These are phyloP conservation scores for Talaromyces proteolyticus DNA, from an alignment of 495 filamentous ascomycete species.

Conservation along the genomic window DNA sequence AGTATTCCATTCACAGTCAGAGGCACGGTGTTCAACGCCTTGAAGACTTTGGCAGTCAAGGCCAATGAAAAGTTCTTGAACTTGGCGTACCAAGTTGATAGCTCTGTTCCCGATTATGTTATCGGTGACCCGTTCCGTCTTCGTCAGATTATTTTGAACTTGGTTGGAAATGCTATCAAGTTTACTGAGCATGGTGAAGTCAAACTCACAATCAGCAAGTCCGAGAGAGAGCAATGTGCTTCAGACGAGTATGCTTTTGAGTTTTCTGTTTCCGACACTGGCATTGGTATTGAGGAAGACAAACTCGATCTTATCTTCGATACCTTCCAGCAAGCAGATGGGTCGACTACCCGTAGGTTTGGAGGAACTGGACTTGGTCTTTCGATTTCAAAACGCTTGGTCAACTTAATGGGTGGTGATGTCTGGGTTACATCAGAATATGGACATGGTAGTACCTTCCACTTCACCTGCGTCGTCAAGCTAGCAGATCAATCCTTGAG, in stretches of 20 bases:
- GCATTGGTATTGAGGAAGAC: slow-evolving; percentile 93
- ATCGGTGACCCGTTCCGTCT: slow-evolving; percentile 96
- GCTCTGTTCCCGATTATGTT: slow-evolving; percentile 91
- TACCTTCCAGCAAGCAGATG: slow-evolving; percentile 98
- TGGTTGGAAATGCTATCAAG: slow-evolving; percentile 65
- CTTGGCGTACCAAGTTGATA: slow-evolving; percentile 90
- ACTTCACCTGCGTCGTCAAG: slow-evolving; percentile 92
- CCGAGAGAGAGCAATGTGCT: slow-evolving; percentile 56
- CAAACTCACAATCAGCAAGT: slow-evolving; percentile 82
- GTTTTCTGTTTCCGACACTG: slow-evolving; percentile 94
- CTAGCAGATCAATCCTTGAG: slow-evolving; percentile 76
- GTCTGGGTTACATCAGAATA: slow-evolving; percentile 96
- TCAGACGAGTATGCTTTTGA: slow-evolving; percentile 86
- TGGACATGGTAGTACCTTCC: slow-evolving; percentile 91
- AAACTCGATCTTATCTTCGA: slow-evolving; percentile 98
- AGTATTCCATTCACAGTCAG: slow-evolving; percentile 95
- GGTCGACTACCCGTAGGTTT: slow-evolving; percentile 94
- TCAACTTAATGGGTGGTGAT: slow-evolving; percentile 95
- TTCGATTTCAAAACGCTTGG: slow-evolving; percentile 92
- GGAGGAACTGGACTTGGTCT: slow-evolving; percentile 93
- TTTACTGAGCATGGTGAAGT: slow-evolving; percentile 98
- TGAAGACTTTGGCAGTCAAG: slow-evolving; percentile 93
- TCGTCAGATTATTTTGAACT: slow-evolving; percentile 77
- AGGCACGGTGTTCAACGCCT: slow-evolving; percentile 93
- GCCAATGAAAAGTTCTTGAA: slow-evolving; percentile 97